Percentiles rank a stretch among this genome's conserved stretches.
These are phyloP conservation scores for Platanthera zijinensis DNA, from an alignment of 106 monocot species.

Conservation along the genomic window DNA sequence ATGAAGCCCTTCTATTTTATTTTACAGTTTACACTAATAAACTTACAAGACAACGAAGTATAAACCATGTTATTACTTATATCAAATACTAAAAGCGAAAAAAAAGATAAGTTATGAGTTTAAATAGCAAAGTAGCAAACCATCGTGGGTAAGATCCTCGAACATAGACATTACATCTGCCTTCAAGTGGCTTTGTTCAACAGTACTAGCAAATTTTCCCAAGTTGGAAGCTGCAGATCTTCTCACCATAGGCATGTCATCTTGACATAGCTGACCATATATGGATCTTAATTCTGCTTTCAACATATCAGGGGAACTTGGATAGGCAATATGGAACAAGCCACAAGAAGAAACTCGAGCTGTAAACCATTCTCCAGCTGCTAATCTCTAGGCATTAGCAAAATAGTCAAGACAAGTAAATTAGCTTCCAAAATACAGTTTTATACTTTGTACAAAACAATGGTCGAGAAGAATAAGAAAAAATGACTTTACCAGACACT, in stretches of 20 bases:
- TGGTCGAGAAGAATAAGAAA: background rate
- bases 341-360: conserved; percentile 91
- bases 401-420: background rate
- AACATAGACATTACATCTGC: conserved; percentile 78
- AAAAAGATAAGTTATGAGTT: background rate
- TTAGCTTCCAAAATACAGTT: background rate
- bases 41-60: no score
- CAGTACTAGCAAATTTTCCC: conserved; percentile 83
- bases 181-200: conserved; percentile 70
- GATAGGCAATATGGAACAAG: conserved; percentile 83
- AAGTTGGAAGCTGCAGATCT: conserved; percentile 85
- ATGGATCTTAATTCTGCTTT: conserved; percentile 71
- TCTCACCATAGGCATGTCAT: conserved; percentile 98
- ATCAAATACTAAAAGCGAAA: background rate
- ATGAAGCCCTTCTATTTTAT: no score
- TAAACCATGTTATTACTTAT: no score
- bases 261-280: conserved; percentile 82
- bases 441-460: background rate
- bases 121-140: conserved; percentile 22
- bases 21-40: no score
- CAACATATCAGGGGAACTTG: conserved; percentile 65
- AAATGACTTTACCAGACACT: background rate
- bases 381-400: conserved; percentile 47
- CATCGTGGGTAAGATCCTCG: conserved; percentile 90
- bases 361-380: conserved; percentile 96